Evolutionary conservation across 805 yeast genomes (phyloP).

Genomic region (Kazachstania kunashirensis): DNA sequence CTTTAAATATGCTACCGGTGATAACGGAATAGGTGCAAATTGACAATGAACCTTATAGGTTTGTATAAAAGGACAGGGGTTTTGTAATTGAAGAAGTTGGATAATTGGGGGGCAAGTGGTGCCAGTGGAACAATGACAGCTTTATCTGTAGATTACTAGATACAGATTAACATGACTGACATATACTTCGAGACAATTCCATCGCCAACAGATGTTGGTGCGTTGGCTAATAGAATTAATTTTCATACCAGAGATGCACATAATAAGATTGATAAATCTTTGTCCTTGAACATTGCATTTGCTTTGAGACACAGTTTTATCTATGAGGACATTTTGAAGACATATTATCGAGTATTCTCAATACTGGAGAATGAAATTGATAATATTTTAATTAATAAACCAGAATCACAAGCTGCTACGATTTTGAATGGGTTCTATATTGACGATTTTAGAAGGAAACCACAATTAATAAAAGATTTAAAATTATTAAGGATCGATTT

Average conservation of each 20-base stretch:
- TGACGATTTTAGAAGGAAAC: slow-evolving; percentile 58
- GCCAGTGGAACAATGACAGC: too few species aligned
- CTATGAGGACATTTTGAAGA: slow-evolving; percentile 72
- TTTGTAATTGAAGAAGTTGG: too few species aligned
- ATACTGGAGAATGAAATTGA: slow-evolving; percentile 46
- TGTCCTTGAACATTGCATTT: slow-evolving; percentile 60
- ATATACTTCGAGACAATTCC: slow-evolving; percentile 44
- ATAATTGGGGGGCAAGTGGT: too few species aligned
- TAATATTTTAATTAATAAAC: slow-evolving; percentile 36
- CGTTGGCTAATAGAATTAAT: slow-evolving; percentile 75
- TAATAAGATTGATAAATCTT: slow-evolving; percentile 56
- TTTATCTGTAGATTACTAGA: too few species aligned
- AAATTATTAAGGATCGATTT: slow-evolving; percentile 54
- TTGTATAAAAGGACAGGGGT: too few species aligned
- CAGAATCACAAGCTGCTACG: slow-evolving; percentile 20
- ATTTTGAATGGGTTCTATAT: slow-evolving; percentile 55
- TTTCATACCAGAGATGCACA: slow-evolving; percentile 55
- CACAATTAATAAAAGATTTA: slow-evolving; percentile 49
- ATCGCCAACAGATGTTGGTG: slow-evolving; percentile 70
- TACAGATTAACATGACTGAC: too few species aligned
- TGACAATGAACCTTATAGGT: too few species aligned
- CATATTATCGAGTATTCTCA: slow-evolving; percentile 58
- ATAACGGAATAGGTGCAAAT: too few species aligned
- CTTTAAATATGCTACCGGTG: too few species aligned
- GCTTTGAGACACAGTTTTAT: slow-evolving; percentile 69